Evolutionary conservation across 148 eudicot genomes (phyloP), one percentile per base, ranked within the genome.

Genomic region (Nepenthes mirabilis): DNA sequence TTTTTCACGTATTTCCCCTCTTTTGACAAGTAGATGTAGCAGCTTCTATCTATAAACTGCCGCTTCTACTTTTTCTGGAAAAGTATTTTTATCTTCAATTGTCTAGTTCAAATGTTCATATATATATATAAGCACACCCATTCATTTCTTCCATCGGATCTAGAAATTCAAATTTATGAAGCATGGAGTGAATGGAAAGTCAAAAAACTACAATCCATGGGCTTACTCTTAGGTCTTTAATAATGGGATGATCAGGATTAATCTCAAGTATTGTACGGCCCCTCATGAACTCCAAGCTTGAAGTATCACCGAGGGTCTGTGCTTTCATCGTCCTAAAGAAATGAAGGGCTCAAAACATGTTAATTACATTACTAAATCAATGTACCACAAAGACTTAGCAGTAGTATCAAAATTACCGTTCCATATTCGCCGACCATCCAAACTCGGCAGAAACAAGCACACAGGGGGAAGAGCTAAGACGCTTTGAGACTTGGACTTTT

Each of bases 381-480:
- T 6, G 58, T 7, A 34, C 33, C 34, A 34, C 58, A 35, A 43
- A 56, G 32, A 32, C 3, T 33, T 35, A 1, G 43, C 35, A 33
- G 3, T 33, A 58, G n/a, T n/a, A n/a, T 50, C 59, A 59, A n/a
- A 2, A 47, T 36, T 59, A 93, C 99, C 91, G 86, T 68, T 93
- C 99, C 99, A 93, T 93, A 72, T 93, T 93, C 36, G 99, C 99
- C 36, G 99, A 93, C 99, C 99, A 93, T 1, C 99, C 99, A 68
- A 93, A 93, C 81, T 93, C 89, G 55, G 97, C 99, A 14, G 99
- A 93, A 60, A 93, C 99, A 58, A 93, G 95, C 52, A 93, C 99
- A 75, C 97, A 89, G 3, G 99, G 99, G 36, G 99, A 93, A 7
- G 99, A 82, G 65, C 91, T 84, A 48, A 94, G 83, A 66, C 99